A percentile compares a stretch with the other conserved stretches of the same genome.
These are phyloP conservation scores for Toxoplasma gondii DNA, from an alignment of 169 alveolate species.

Conservation along the genomic window DNA sequence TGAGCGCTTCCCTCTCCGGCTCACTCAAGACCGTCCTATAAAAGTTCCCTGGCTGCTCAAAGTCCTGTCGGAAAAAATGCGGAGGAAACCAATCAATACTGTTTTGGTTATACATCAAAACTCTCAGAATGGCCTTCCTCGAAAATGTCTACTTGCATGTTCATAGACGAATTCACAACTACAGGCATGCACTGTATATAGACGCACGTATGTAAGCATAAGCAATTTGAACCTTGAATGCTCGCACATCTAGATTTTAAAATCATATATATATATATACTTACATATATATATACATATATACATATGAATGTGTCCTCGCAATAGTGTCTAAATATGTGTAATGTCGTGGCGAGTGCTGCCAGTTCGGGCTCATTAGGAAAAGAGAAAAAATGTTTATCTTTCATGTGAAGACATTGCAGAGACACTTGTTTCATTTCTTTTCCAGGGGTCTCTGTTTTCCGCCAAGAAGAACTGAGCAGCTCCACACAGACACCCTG, in stretches of 20 bases:
- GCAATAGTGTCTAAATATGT: no score
- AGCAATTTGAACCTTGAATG: neutral
- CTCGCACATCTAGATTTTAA: neutral
- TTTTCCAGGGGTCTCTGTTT: no score
- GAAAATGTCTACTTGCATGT: neutral
- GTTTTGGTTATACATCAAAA: no score
- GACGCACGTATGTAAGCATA: no score
- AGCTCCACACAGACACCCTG: no score
- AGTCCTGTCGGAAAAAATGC: neutral
- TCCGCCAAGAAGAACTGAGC: no score
- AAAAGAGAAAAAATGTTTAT: no score
- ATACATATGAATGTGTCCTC: no score
- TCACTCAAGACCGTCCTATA: constrained; percentile 29
- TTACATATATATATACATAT: neutral
- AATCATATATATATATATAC: neutral
- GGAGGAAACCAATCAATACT: neutral
- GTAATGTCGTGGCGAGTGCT: no score
- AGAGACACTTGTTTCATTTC: no score
- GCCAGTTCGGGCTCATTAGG: no score
- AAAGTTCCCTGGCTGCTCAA: neutral
- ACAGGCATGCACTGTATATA: neutral
- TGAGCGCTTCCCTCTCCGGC: constrained; percentile 29
- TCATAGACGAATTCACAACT: neutral
- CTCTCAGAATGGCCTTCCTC: neutral
- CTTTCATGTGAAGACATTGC: no score